Conservation (phyloP, 2,329 filamentous ascomycete genomes). For the Fusarium lyarnte region DNA sequence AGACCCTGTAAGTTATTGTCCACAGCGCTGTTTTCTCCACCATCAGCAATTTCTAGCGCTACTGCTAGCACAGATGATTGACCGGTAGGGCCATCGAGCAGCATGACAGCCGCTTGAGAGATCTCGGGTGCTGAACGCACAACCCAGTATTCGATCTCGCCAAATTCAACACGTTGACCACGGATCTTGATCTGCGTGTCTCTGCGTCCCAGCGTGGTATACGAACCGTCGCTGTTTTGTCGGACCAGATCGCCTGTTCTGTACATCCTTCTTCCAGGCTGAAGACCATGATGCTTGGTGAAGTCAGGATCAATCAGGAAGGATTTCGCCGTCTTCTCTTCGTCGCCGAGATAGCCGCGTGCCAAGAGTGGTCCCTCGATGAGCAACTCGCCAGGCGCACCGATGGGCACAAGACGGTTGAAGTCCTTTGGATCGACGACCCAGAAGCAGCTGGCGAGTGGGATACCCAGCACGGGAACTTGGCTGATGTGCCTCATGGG, state of each 20-base stretch:
- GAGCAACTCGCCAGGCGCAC: neutral
- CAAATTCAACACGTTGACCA: neutral
- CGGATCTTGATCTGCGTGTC: neutral
- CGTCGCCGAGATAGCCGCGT: neutral
- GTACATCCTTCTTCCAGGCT: neutral
- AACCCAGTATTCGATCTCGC: constrained; percentile 5
- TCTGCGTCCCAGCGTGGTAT: neutral
- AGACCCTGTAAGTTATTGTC: neutral
- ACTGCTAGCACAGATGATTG: neutral
- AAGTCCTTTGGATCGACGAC: neutral
- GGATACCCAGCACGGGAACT: neutral
- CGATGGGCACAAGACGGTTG: neutral
- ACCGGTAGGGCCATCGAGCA: neutral
- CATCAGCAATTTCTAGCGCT: neutral
- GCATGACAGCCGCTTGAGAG: neutral
- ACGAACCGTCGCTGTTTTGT: neutral
- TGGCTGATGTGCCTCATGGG: neutral
- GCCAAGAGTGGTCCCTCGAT: neutral
- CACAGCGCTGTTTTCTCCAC: neutral
- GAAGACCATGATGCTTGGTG: neutral
- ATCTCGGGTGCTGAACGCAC: neutral
- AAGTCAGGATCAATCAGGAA: neutral
- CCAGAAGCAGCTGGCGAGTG: neutral
- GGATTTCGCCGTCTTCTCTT: neutral
- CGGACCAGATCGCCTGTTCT: neutral